Evolutionary conservation across 306 rosid genomes (phyloP), one percentile per base, ranked within the genome.

Genomic region (Cicer yamashitae): DNA sequence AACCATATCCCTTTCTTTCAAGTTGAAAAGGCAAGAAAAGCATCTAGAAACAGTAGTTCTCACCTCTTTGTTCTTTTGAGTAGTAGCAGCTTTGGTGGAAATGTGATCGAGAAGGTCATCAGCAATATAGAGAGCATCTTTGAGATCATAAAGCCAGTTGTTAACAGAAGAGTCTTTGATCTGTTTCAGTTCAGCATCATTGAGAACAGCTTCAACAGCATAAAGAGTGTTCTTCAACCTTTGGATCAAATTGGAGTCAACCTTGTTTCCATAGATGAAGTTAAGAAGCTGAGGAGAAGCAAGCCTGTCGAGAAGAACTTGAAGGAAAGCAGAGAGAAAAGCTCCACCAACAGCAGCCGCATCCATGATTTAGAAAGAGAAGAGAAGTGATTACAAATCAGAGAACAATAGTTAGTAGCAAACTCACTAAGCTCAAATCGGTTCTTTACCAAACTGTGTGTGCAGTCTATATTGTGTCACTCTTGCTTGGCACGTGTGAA

Each of bases 121-220:
- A 34, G 74, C 73, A n/a, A 30, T 5, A 7, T 60, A 77, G 8
- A 71, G 13, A 8, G 82, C 77, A 62, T 78, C 77, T 62, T 43
- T 78, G 38, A 78, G 83, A 6, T 72, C 61, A 54, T 53, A 73
- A 0, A 80, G 72, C 88, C 88, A 85, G 0, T 8, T 67, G 77
- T 72, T 82, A 18, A 82, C 84, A 0, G 48, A 62, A 0, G 53
- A 58, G 50, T 51, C 20, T 4, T 8, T 34, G 6, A 85, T 22
- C 52, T 85, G 82, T 39, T 81, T 78, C 37, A 18, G 57, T 40
- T 84, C 85, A 1, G 88, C 83, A 63, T 84, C 85, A 3, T 77
- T 67, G 2, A 84, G 69, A 54, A 81, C 67, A 0, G 10, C 53
- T 8, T 53, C 58, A 14, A 54, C 76, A 2, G 73, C 56, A 50